Conservation (phyloP, 805 yeast genomes). For the Cyberlindnera euphorbiiphila region DNA sequence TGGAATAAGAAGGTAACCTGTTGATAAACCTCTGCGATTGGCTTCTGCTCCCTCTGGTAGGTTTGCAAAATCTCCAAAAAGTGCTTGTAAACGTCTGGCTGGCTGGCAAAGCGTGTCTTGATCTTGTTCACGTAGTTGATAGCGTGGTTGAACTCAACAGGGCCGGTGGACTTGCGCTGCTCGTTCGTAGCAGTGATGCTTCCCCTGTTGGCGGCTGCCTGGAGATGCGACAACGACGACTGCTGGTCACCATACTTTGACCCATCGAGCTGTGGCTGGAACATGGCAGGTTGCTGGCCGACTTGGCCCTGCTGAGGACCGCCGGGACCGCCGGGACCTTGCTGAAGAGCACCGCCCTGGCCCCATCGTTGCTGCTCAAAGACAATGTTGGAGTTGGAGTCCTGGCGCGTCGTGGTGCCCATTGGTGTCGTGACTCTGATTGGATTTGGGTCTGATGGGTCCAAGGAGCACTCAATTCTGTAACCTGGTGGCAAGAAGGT, state of each 20-base stretch:
- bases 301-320: constrained; percentile 21
- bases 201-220: constrained; percentile 36
- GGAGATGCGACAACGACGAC: constrained; percentile 31
- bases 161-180: constrained; percentile 40
- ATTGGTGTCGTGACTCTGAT: constrained; percentile 93
- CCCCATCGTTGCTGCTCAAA: constrained; percentile 21
- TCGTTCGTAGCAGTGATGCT: constrained; percentile 2
- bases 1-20: constrained; percentile 87
- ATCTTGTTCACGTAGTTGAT: constrained; percentile 94
- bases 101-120: constrained; percentile 86
- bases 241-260: constrained; percentile 19
- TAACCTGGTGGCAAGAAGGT: constrained; percentile 97
- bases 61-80: constrained; percentile 94
- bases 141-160: constrained; percentile 96
- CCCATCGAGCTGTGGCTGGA: constrained; percentile 12
- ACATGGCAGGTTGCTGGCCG: constrained; percentile 6
- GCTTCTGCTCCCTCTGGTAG: constrained; percentile 93
- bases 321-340: constrained; percentile 17
- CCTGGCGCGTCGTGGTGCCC: constrained; percentile 60
- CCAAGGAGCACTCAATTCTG: constrained; percentile 83
- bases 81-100: constrained; percentile 93
- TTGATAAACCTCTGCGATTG: constrained; percentile 91
- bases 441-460: constrained; percentile 87
- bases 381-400: constrained; percentile 18
- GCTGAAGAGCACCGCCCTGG: neutral